Evolutionary conservation across 768 basidiomycete genomes (phyloP), one percentile per base, ranked within the genome.

Genomic region (Leccinum arenicola): DNA sequence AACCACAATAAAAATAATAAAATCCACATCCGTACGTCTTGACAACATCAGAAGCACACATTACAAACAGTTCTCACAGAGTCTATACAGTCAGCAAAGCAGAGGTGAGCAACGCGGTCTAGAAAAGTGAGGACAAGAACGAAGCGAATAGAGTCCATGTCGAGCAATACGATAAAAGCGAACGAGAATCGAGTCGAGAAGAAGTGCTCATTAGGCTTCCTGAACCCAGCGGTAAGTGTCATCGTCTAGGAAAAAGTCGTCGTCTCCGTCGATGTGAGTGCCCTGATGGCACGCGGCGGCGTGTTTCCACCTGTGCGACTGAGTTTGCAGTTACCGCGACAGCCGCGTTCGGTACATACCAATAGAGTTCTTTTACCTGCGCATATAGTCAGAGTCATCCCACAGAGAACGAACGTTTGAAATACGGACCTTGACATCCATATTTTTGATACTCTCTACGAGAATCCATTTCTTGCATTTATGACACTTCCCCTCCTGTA

Each of bases 401-500:
- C 29, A 17, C 38, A 3, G 12, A 17, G 43, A 54, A 56, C 1
- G 15, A n/a, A 27, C 27, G 27, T 8, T 6, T 27, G 7, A 5
- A 1, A 40, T 9, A 52, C 33, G 61, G 54, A 85, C 89, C 81
- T 92, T 91, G 56, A 83, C 81, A 51, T 89, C 84, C 54, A 88
- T 79, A 63, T 85, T 81, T 74, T 92, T 93, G 56, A 89, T 72
- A 8, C 89, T 87, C 67, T 93, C 85, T 5, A 93, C 74, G 1
- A 80, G 71, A 19, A 91, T 74, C 91, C 91, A 94, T 62, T 81
- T 82, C 23, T 71, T 66, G 72, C 92, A 94, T 64, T 82, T 84
- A 75, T 93, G 91, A 64, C 92, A 94, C 64, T 81, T 84, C 3
- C 90, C 92, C 64, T 93, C 83, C 48, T 82, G 76, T 59, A 92